A percentile compares a stretch with the other conserved stretches of the same genome.
Evolutionary conservation across 2,329 filamentous ascomycete species (phyloP).

Genomic region (Chaetomiaceae sp.): DNA sequence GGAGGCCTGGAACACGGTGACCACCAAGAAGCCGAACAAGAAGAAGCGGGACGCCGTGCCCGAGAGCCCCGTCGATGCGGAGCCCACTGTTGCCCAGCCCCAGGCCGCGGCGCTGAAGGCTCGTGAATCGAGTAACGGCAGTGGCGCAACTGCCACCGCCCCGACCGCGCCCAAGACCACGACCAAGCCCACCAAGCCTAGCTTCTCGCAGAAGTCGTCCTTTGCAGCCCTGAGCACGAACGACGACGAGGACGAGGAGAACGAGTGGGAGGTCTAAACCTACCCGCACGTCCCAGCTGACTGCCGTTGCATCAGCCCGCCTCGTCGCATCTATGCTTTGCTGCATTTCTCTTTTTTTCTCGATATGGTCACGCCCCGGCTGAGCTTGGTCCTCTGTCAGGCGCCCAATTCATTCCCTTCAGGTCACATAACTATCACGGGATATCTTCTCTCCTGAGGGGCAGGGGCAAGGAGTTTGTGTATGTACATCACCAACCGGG

Average conservation of each 20-base stretch:
- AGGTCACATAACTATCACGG: conserved; percentile 8
- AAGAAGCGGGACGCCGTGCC: conserved; percentile 35
- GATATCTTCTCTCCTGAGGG: conserved; percentile 12
- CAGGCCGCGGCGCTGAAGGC: conserved; percentile 16
- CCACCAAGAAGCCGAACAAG: conserved; percentile 39
- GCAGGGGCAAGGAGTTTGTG: conserved; percentile 20
- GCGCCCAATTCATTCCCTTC: background rate
- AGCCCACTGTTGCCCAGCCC: conserved; percentile 19
- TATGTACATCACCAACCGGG: conserved; percentile 19
- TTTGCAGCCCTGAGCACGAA: conserved; percentile 44
- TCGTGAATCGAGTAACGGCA: conserved; percentile 20
- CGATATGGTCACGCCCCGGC: background rate
- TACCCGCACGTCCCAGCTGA: background rate
- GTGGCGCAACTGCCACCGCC: conserved; percentile 23
- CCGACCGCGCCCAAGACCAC: conserved; percentile 19
- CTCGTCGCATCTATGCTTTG: background rate
- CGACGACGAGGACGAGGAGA: conserved; percentile 36
- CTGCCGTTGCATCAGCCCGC: too few species aligned
- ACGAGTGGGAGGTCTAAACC: conserved; percentile 48
- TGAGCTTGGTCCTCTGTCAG: background rate
- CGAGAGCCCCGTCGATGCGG: conserved; percentile 24
- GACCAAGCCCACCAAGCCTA: conserved; percentile 27
- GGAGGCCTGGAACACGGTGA: conserved; percentile 54
- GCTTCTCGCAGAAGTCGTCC: conserved; percentile 36
- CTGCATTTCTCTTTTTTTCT: background rate